Conservation (phyloP, 768 basidiomycete species). For the Exidia glandulosa region DNA sequence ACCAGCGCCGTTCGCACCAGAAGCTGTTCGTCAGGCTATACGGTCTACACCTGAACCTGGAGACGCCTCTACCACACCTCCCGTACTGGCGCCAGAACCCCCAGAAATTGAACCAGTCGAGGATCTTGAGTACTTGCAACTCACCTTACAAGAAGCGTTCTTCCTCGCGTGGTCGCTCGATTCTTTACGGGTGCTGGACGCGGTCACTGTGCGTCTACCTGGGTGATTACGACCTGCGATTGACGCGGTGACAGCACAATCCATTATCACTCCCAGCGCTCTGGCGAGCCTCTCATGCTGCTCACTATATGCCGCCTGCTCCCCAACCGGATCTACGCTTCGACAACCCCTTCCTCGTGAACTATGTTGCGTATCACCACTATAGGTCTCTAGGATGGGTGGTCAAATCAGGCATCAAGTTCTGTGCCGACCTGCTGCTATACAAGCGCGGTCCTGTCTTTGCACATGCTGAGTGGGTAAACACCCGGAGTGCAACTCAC, state of each 20-base stretch:
- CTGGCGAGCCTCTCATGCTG: constrained; percentile 54
- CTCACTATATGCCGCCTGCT: constrained; percentile 31
- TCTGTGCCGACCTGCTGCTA: constrained; percentile 88
- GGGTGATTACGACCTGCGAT: too few relatives aligned
- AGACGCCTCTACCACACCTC: constrained; percentile 1
- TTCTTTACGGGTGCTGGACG: constrained; percentile 61
- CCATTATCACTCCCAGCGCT: constrained; percentile 45
- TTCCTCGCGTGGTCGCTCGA: constrained; percentile 79
- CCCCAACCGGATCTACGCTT: constrained; percentile 32
- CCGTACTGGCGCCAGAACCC: too few relatives aligned
- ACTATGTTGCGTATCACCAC: constrained; percentile 88
- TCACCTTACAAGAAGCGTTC: constrained; percentile 82
- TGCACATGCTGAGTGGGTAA: constrained; percentile 81
- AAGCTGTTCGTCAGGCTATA: constrained; percentile 1
- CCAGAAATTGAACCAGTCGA: constrained; percentile 42
- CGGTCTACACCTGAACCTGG: not conserved
- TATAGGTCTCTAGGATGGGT: constrained; percentile 96
- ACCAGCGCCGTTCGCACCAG: constrained; percentile 7
- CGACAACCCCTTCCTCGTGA: constrained; percentile 87
- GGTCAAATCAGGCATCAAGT: constrained; percentile 91
- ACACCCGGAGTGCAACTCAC: not conserved
- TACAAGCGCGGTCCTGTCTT: constrained; percentile 95
- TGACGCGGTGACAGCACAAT: too few relatives aligned
- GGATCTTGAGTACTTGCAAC: constrained; percentile 82
- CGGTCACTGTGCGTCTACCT: constrained; percentile 58